phyloP scores from a whole-genome alignment of 129 eudicot species.

The Lonicera japonica region DNA sequence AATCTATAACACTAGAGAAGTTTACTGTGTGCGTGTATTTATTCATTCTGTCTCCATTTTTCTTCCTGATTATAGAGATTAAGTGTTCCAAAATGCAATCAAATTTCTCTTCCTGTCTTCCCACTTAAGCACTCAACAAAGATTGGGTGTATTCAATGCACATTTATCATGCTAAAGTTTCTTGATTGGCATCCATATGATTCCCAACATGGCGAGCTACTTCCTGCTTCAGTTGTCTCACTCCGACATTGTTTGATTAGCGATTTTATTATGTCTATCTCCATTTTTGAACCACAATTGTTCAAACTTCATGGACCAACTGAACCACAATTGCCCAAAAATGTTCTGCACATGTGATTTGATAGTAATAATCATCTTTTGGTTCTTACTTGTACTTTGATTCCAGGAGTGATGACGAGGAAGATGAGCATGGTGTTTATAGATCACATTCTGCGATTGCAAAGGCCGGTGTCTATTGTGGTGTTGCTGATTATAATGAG shows the following conservation, averaged over 20 bases:
- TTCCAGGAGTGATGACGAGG: slow-evolving; percentile 51
- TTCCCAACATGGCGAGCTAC: too few relatives aligned
- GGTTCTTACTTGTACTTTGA: not conserved
- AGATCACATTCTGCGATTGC: slow-evolving; percentile 19
- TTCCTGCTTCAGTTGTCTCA: not conserved
- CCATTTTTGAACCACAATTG: not conserved
- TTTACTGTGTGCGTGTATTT: not conserved
- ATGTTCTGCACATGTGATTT: too few relatives aligned
- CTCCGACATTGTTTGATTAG: not conserved
- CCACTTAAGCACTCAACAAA: too few relatives aligned
- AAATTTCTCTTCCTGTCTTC: too few relatives aligned
- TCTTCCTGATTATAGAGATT: not conserved
- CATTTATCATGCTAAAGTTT: not conserved
- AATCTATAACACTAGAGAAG: too few relatives aligned
- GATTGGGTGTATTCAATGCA: too few relatives aligned
- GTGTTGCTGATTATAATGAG: slow-evolving; percentile 22
- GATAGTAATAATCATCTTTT: not conserved
- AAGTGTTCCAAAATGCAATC: not conserved
- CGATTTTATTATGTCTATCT: not conserved
- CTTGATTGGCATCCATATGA: not conserved
- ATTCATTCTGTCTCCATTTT: not conserved
- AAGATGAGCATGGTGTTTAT: slow-evolving; percentile 26
- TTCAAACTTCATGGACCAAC: too few relatives aligned
- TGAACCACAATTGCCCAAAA: too few relatives aligned
- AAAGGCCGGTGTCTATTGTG: slow-evolving; percentile 15